Conservation (phyloP, 129 eudicot species). For the Lonicera japonica region DNA sequence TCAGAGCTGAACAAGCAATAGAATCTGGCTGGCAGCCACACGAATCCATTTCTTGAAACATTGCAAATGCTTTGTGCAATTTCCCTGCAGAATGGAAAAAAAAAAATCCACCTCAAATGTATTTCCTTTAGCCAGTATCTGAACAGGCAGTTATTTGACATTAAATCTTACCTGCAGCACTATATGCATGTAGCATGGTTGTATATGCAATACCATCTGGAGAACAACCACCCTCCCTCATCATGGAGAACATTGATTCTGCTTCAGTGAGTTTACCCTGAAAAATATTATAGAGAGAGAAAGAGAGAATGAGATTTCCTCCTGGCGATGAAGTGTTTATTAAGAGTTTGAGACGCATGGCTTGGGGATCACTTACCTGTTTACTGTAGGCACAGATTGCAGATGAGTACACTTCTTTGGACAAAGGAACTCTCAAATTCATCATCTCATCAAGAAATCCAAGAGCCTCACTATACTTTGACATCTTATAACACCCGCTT, state of each 20-base stretch:
- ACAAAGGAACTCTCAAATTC: conserved; percentile 43
- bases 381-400: conserved; percentile 75
- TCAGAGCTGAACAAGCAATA: conserved; percentile 80
- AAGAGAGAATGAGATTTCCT: conserved; percentile 7
- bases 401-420: conserved; percentile 84
- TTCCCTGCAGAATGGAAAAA: conserved; percentile 40
- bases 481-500: conserved; percentile 86
- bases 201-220: conserved; percentile 93
- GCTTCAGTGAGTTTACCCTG: conserved; percentile 78
- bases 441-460: conserved; percentile 66
- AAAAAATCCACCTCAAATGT: neutral
- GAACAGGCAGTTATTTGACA: neutral
- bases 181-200: conserved; percentile 74
- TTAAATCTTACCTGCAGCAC: conserved; percentile 51
- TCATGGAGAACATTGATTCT: conserved; percentile 59
- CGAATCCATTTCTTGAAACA: conserved; percentile 85
- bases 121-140: neutral
- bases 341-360: neutral
- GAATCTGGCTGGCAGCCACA: conserved; percentile 68
- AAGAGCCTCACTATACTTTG: conserved; percentile 67
- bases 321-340: conserved; percentile 1
- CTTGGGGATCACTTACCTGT: conserved; percentile 48
- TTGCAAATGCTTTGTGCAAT: conserved; percentile 64
- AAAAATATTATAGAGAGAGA: conserved; percentile 3
- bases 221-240: conserved; percentile 55